Base-by-base conservation (phyloP, 495 filamentous ascomycete species). In the Diplogelasinospora grovesii region DNA sequence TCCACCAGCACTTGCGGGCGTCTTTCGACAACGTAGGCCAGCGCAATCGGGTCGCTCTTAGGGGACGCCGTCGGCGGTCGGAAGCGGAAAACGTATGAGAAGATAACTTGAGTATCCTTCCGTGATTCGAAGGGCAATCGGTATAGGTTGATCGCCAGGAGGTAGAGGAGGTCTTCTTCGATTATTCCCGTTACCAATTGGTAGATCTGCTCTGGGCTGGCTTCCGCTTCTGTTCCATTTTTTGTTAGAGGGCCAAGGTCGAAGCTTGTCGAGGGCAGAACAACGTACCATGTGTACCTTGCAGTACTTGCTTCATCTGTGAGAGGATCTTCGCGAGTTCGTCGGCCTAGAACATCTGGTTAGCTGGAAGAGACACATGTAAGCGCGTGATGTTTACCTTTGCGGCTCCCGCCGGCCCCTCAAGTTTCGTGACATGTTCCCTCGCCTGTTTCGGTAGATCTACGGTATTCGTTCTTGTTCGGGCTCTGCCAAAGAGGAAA, bases 121-220 rank as follows among this genome's bases (percentile, higher is more conserved):
- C 85, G 78, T 19, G 86, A 82, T 68, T 99, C 93, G 70, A 99
- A 99, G 5, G 90, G 85, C 5, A 97, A 78, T 20, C 81, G 72
- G 60, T 83, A 76, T 34, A 99, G 81, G 56, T 79, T 78, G 31
- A 75, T 71, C 20, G 89, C 83, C 25, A 99, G 80, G 22, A 83
- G 68, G 50, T 82, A 85, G 24, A 97, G 77, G 16, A 99, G 68
- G 59, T 96, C 87, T 65, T 94, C 87, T 50, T 88, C 75, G 48
- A 95, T 81, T 25, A 94, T 77, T 36, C 81, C 75, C 27, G 75
- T 80, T 30, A 95, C 77, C 14, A 97, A 73, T 40, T 83, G 74
- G 52, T 83, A 77, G 43, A 93, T 82, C 56, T 90, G 83, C 34
- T 96, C 89, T 15, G 89, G 89, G 39, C 75, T 85, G 45, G 82